These are phyloP conservation scores for Penicilliopsis zonata DNA, from an alignment of 495 filamentous ascomycete genomes.

Conservation along the genomic window DNA sequence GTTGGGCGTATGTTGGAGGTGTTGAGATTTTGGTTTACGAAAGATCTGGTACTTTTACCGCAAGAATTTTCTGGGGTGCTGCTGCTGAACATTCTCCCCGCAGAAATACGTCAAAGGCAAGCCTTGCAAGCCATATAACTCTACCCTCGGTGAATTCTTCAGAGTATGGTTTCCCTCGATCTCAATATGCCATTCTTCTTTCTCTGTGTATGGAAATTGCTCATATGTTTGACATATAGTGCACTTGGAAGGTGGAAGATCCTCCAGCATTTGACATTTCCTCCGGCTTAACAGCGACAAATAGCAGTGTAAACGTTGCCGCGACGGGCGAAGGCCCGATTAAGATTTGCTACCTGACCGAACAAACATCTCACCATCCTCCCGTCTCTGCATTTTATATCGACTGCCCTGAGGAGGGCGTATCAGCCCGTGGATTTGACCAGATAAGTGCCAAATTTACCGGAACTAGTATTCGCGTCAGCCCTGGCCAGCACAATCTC, in stretches of 20 bases:
- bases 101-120: conserved; percentile 97
- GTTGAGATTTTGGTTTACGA: conserved; percentile 95
- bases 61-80: too few species aligned
- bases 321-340: conserved; percentile 41
- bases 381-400: conserved; percentile 95
- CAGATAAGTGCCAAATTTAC: conserved; percentile 97
- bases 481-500: conserved; percentile 82
- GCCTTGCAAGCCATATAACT: conserved; percentile 98
- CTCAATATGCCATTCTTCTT: not conserved
- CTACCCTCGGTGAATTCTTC: conserved; percentile 95
- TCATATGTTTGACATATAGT: conserved; percentile 34
- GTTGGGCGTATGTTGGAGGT: conserved; percentile 89
- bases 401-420: conserved; percentile 82
- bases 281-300: conserved; percentile 25
- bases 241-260: conserved; percentile 86
- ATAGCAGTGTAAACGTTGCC: conserved; percentile 15
- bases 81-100: conserved; percentile 10
- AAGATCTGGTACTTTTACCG: conserved; percentile 55
- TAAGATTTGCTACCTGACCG: conserved; percentile 83
- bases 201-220: not conserved
- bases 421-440: conserved; percentile 83
- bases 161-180: conserved; percentile 41
- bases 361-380: conserved; percentile 98
- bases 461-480: conserved; percentile 83
- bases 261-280: conserved; percentile 36